Percentiles rank a stretch among this genome's conserved stretches.
These are phyloP conservation scores for Debaryomyces nepalensis DNA, from an alignment of 1,139 yeast genomes.

Conservation along the genomic window DNA sequence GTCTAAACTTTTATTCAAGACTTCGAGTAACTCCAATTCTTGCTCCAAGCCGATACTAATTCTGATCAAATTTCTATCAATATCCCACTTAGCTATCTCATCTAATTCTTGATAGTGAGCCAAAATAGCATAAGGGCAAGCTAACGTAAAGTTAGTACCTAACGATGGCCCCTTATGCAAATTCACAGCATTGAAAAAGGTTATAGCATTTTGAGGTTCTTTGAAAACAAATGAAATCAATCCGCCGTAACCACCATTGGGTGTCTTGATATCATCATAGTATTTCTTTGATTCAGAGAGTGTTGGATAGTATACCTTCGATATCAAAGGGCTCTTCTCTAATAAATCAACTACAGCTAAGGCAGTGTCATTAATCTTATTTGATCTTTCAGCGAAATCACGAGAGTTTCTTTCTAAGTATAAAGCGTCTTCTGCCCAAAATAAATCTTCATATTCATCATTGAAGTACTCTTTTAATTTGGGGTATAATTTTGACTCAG, in stretches of 20 bases:
- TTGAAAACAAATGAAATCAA: constrained; percentile 77
- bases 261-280: constrained; percentile 72
- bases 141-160: constrained; percentile 91
- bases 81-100: constrained; percentile 83
- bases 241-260: constrained; percentile 92
- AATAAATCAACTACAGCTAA: constrained; percentile 56
- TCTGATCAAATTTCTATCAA: constrained; percentile 78
- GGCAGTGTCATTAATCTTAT: constrained; percentile 70
- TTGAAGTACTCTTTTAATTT: constrained; percentile 57
- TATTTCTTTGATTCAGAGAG: constrained; percentile 56
- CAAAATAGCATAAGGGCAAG: constrained; percentile 87
- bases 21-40: constrained; percentile 54
- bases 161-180: constrained; percentile 92
- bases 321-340: constrained; percentile 53
- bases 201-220: constrained; percentile 65
- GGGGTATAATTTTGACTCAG: constrained; percentile 57
- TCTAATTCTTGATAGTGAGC: constrained; percentile 89
- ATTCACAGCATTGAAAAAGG: constrained; percentile 73
- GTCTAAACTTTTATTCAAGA: constrained; percentile 63
- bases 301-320: constrained; percentile 74
- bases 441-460: constrained; percentile 66
- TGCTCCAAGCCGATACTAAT: constrained; percentile 85
- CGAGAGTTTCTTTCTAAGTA: constrained; percentile 91
- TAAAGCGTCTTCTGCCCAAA: constrained; percentile 95
- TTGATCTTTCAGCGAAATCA: constrained; percentile 75